Evolutionary conservation across 2,329 filamentous ascomycete species (phyloP), one percentile per base, ranked within the genome.

Genomic region (Bipolaris gigantea): DNA sequence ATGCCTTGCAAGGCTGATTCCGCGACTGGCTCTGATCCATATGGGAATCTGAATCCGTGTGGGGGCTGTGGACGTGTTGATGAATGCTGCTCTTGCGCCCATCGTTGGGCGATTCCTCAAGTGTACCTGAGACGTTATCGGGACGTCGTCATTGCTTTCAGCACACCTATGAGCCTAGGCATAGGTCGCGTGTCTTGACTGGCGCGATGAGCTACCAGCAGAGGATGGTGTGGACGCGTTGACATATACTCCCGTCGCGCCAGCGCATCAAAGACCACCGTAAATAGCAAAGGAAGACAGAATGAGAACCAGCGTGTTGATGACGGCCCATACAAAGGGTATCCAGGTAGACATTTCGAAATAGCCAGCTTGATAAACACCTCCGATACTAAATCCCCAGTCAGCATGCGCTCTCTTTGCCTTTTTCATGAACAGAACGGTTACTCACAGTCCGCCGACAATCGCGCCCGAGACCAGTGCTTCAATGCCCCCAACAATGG

Each of bases 341-440:
- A 96, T 89, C 92, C 92, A 96, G 0, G 92, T 96, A 41, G 91
- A 93, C 91, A 96, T 94, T 66, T 86, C 82, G 71, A 93, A 96
- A 74, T 88, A 90, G 39, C 91, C 92, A 2, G 88, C 84, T 63
- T 86, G 84, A 70, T 96, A 96, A 33, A 93, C 84, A 8, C 88
- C 89, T 11, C 89, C 90, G 18, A 95, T 78, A 44, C 89, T 92
- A 49, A 40, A 3, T 11, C 27, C 2, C 16, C 5, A 18, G 48
- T 61, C 48, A 62, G 58, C 47, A 42, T 21, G 11, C 10, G 27
- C 51, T 19, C 19, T 40, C 50, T 9, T 23, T n/a, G 1, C 13
- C 4, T n/a, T 6, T 7, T 5, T 18, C 18, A 15, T 11, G 6
- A 9, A 13, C 4, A 4, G n/a, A 16, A 32, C 16, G 7, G 5